Conservation (phyloP, 331 rosid species). For the Rosa hybrid region DNA sequence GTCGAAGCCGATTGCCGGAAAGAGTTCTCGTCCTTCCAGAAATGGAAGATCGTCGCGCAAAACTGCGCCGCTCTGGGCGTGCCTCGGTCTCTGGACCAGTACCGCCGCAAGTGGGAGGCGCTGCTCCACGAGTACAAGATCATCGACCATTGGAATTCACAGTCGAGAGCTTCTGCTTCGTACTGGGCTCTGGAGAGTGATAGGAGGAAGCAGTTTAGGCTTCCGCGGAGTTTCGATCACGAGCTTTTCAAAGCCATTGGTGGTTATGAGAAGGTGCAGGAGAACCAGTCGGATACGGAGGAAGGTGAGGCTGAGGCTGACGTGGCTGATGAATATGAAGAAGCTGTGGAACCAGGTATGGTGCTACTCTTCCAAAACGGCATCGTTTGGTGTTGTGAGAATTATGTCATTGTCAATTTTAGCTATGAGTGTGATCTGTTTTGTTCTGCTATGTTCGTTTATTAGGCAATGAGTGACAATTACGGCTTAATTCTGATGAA, state of each 20-base stretch:
- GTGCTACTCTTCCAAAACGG: background rate
- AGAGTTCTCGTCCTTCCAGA: slow-evolving; percentile 61
- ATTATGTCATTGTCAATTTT: background rate
- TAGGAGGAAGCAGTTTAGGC: slow-evolving; percentile 35
- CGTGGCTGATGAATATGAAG: slow-evolving; percentile 19
- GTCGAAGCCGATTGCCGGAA: slow-evolving; percentile 68
- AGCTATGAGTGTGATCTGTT: background rate
- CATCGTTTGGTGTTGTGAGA: background rate
- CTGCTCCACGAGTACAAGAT: slow-evolving; percentile 33
- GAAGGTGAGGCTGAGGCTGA: slow-evolving; percentile 50
- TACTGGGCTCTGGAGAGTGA: slow-evolving; percentile 34
- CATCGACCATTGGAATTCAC: slow-evolving; percentile 33
- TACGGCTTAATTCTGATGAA: background rate
- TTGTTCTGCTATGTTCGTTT: background rate
- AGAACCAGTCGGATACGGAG: slow-evolving; percentile 45
- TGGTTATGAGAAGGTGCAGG: slow-evolving; percentile 42
- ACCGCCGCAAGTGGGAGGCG: slow-evolving; percentile 73
- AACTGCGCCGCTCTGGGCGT: slow-evolving; percentile 62
- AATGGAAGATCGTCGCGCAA: slow-evolving; percentile 65
- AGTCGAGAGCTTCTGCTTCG: slow-evolving; percentile 22
- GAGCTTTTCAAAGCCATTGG: slow-evolving; percentile 57
- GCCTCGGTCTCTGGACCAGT: slow-evolving; percentile 50
- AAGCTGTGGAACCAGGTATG: slow-evolving; percentile 55
- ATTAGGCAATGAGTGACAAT: background rate
- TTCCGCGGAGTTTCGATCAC: slow-evolving; percentile 43